Evolutionary conservation across 2,329 filamentous ascomycete genomes (phyloP), one percentile per base, ranked within the genome.

Genomic region (Ceratocystis ficicola): DNA sequence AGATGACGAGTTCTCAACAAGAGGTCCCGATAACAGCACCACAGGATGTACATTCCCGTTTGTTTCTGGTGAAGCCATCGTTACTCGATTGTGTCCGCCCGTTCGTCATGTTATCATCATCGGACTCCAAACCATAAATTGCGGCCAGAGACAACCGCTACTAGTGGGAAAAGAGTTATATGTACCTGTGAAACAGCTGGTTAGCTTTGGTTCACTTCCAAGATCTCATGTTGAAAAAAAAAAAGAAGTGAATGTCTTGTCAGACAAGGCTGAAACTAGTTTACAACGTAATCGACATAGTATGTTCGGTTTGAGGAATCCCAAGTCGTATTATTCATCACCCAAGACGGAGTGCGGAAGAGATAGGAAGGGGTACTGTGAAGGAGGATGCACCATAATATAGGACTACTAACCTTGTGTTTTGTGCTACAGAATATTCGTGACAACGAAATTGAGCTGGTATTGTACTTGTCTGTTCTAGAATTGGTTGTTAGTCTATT

Each of bases 201-300:
- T 67, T 64, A 65, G 67, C 52, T 64, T 62, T 50, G 41, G 66
- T 65, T 69, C 72, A 73, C 44, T 10, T 59, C 15, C n/a, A 64
- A 28, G 25, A 22, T 17, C 44, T n/a, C 69, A 75, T 80, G 76
- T 80, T 76, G 73, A 72, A 71, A 68, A 68, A 68, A 68, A 68
- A 66, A 66, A 67, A 68, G 57, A 59, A 63, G 46, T 61, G 66
- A 60, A 44, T 68, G 72, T 77, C 76, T 73, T 76, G 77, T 85
- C 83, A 85, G 83, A 85, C 82, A 85, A 85, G 83, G 83, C 83
- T 85, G 82, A 85, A 85, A 85, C 83, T 82, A 75, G 15, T 73
- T 72, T 74, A 76, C 78, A 80, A 81, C 78, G 76, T 76, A 78
- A 76, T 85, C 83, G 78, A 85, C 83, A 85, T 84, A 68, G 73